Conservation (phyloP, 2,329 filamentous ascomycete genomes). For the Aureobasidium sp. region DNA sequence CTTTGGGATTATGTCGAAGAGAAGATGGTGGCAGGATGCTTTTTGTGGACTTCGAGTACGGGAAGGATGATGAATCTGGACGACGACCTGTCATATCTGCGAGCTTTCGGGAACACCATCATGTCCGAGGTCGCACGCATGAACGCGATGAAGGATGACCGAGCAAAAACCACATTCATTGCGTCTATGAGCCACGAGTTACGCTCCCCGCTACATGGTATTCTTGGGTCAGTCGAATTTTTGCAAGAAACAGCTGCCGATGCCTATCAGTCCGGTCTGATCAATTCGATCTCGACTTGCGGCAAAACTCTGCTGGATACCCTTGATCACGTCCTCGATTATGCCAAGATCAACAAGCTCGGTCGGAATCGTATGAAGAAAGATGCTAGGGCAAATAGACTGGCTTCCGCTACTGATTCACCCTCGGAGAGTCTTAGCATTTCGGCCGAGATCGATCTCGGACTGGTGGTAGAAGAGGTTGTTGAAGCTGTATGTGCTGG, state of each 20-base stretch:
- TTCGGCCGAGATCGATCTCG: constrained; percentile 9
- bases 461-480: constrained; percentile 9
- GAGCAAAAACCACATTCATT: constrained; percentile 42
- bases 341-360: constrained; percentile 36
- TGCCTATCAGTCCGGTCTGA: constrained; percentile 25
- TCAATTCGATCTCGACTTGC: constrained; percentile 40
- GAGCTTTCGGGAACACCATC: constrained; percentile 32
- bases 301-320: constrained; percentile 41
- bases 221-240: constrained; percentile 39
- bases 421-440: constrained; percentile 10
- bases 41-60: constrained; percentile 34
- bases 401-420: not conserved
- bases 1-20: constrained; percentile 40
- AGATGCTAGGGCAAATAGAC: constrained; percentile 7
- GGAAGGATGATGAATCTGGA: constrained; percentile 27
- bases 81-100: constrained; percentile 28
- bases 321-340: constrained; percentile 32
- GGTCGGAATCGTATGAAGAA: constrained; percentile 17
- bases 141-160: constrained; percentile 31
- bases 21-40: constrained; percentile 25
- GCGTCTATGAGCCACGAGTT: constrained; percentile 44
- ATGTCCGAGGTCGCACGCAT: constrained; percentile 31
- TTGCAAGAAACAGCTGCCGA: constrained; percentile 31
- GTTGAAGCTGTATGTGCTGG: constrained; percentile 24
- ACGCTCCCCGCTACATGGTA: constrained; percentile 36